Base-by-base conservation (phyloP, 306 rosid species). In the Vigna unguiculata region DNA sequence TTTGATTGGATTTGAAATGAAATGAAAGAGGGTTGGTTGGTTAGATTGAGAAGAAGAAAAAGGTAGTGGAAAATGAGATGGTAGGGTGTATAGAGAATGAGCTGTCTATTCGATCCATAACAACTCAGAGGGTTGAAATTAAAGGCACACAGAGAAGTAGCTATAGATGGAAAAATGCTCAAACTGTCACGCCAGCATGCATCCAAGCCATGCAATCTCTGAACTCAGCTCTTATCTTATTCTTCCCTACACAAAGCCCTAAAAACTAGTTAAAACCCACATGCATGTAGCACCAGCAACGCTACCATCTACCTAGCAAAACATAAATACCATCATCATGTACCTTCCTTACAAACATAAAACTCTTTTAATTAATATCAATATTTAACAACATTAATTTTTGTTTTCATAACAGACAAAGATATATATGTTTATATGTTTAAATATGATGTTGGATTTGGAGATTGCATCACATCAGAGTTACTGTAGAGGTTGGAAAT, bases 101-200 rank as follows among this genome's bases (percentile, higher is more conserved):
- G 78, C 70, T 81, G 87, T 84, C 85, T 7, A 66, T 64, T 82
- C 85, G 51, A 77, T 25, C 55, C 75, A 63, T 71, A 71, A 71
- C 81, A 38, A 75, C 59, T 69, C 75, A 46, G 46, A 76, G 72
- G 51, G 78, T 74, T 62, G 59, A 66, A 76, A 76, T 81, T 40
- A 76, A 70, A 80, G 82, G 25, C 81, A 80, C 66, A 61, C 17
- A 22, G 71, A 77, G 74, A 69, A 77, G 76, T 71, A 71, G 85
- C 81, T 76, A 71, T 58, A 79, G 68, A 63, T 25, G 53, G 65
- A 40, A 73, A 74, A 59, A 83, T 68, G 73, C 75, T 77, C 62
- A 60, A 84, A 61, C 81, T 54, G 80, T 73, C 78, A 76, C 60
- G 69, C 64, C 60, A 80, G 66, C 69, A 66, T 21, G 46, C 67